Conservation (phyloP, 148 eudicot genomes). For the Rhododendron griersonianum region DNA sequence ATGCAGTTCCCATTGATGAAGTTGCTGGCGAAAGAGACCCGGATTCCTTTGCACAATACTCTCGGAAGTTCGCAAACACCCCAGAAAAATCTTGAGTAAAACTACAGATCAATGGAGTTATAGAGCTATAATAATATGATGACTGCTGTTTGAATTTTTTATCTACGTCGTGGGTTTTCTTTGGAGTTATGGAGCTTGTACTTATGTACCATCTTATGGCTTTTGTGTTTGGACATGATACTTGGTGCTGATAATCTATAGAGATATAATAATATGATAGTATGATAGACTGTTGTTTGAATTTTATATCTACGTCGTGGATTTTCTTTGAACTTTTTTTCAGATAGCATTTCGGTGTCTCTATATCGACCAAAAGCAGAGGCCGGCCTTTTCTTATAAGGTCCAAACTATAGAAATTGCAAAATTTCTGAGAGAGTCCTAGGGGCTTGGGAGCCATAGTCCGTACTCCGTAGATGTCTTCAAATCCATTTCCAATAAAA, state of each 20-base stretch:
- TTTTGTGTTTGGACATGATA: no score
- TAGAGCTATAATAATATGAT: not conserved
- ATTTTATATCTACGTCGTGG: not conserved
- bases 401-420: not conserved
- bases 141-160: not conserved
- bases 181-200: not conserved
- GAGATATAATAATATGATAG: not conserved
- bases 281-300: not conserved
- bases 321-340: not conserved
- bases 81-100: not conserved
- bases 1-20: slow-evolving; percentile 17
- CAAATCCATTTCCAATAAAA: not conserved
- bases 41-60: not conserved
- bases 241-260: not conserved
- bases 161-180: not conserved
- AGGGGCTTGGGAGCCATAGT: not conserved
- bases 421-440: not conserved
- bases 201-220: not conserved
- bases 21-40: slow-evolving; percentile 15
- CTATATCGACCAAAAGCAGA: not conserved
- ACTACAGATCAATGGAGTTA: not conserved
- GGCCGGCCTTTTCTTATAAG: no score
- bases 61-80: not conserved
- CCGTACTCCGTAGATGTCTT: not conserved
- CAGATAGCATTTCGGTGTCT: not conserved